Evolutionary conservation across 805 yeast genomes (phyloP), one percentile per base, ranked within the genome.

Genomic region (Barnettozyma vustinii): DNA sequence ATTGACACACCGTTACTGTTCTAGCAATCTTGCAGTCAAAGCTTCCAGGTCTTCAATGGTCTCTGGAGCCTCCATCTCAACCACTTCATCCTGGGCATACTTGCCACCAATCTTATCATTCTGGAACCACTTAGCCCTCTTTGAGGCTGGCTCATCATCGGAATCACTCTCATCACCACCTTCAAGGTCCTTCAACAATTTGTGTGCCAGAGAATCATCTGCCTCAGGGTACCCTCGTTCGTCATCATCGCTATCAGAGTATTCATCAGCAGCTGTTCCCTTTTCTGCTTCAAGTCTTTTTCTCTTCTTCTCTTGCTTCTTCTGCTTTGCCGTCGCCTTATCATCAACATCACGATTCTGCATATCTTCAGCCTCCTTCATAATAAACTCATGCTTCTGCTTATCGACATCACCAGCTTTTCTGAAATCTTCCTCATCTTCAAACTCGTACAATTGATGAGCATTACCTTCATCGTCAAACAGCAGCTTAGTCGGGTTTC

Each of bases 381-480:
- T 66, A 41, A 94, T 77, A 59, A 81, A 94, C 52, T 79, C 75
- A 37, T 73, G 67, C 68, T 87, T 85, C 68, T 88, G 95, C 9
- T 63, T 68, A 46, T 70, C 71, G 2, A 91, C 90, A 58, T 80
- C 86, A 39, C 87, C 91, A 33, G 71, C 74, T 53, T 77, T 80
- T 53, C 67, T 76, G 77, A 94, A 94, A 51, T 87, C 96, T 37
- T 83, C 94, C 67, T 89, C 97, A 56, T 85, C 87, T 63, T 88
- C 90, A 52, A 94, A 74, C 68, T 92, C 98, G 62, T 94, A 94
- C 5, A 92, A 73, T 9, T 96, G 87, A 66, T 92, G 98, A 0
- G 98, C 84, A 5, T 74, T 75, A 25, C 99, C 99, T 3, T 92
- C 97, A 53, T 94, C 99, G 62, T 94, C 99, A 62, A 92, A 94